phyloP scores from a whole-genome alignment of 768 basidiomycete genomes.

The Macrocybe gigantea region DNA sequence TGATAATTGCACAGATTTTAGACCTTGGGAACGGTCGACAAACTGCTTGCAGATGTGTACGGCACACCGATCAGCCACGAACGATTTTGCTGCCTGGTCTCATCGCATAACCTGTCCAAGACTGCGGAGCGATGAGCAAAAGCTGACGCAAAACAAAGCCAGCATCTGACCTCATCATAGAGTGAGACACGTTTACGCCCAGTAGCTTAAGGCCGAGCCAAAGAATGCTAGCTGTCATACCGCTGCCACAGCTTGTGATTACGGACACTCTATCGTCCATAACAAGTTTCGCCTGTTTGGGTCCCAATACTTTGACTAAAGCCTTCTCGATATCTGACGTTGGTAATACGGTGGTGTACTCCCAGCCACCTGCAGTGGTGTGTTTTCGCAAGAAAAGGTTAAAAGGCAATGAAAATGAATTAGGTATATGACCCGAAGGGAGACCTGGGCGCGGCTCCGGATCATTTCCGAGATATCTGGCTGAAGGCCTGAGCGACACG shows the following conservation, averaged over 20 bases:
- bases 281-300: conserved; percentile 47
- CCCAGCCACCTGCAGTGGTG: conserved; percentile 29
- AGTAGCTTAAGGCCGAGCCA: conserved; percentile 88
- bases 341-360: conserved; percentile 57
- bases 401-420: conserved; percentile 84
- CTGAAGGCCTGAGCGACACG: background rate
- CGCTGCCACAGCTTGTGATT: conserved; percentile 85
- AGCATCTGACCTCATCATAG: conserved; percentile 82
- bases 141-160: background rate
- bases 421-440: conserved; percentile 88
- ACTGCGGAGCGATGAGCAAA: conserved; percentile 38
- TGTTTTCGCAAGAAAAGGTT: conserved; percentile 55
- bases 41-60: no score
- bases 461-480: conserved; percentile 72
- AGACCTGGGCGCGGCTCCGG: conserved; percentile 89
- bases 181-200: conserved; percentile 59
- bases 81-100: conserved; percentile 68
- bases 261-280: conserved; percentile 56
- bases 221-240: conserved; percentile 94
- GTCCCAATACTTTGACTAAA: conserved; percentile 60
- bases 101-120: conserved; percentile 92
- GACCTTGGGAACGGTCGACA: background rate
- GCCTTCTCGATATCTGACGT: conserved; percentile 51
- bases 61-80: no score
- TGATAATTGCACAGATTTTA: background rate